Evolutionary conservation across 140 eudicot species (phyloP).

Genomic region (Senecio squalidus): DNA sequence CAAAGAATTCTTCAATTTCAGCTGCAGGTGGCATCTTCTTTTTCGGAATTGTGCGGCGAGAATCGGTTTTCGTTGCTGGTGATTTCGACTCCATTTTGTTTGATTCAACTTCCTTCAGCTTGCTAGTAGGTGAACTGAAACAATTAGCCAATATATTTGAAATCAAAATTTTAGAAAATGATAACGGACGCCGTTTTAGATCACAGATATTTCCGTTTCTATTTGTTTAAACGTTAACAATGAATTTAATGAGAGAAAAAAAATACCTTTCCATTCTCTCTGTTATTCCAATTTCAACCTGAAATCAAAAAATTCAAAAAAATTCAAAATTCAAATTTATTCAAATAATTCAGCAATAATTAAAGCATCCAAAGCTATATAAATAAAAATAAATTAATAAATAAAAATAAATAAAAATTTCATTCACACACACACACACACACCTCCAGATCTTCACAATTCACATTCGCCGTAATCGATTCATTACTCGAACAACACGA

Average conservation of each 20-base stretch:
- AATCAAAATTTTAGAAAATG: slow-evolving; percentile 6
- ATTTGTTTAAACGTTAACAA: slow-evolving; percentile 10
- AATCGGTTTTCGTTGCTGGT: slow-evolving; percentile 12
- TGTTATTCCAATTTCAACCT: slow-evolving; percentile 24
- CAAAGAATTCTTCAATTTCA: slow-evolving; percentile 73
- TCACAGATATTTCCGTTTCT: slow-evolving; percentile 12
- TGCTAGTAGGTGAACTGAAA: slow-evolving; percentile 36
- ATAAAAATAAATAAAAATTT: neutral
- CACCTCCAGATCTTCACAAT: slow-evolving; percentile 52
- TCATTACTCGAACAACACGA: slow-evolving; percentile 51
- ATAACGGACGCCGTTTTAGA: slow-evolving; percentile 27
- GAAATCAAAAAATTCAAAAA: slow-evolving; percentile 26
- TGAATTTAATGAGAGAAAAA: no score
- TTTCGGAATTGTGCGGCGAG: slow-evolving; percentile 27
- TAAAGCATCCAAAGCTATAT: no score
- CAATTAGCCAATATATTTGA: slow-evolving; percentile 10
- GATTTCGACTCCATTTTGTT: slow-evolving; percentile 27
- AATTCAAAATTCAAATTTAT: slow-evolving; percentile 12
- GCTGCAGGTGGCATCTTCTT: slow-evolving; percentile 54
- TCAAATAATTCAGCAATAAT: neutral
- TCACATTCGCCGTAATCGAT: slow-evolving; percentile 29
- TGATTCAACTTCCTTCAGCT: slow-evolving; percentile 23
- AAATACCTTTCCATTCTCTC: slow-evolving; percentile 15
- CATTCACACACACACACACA: neutral
- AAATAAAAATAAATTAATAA: neutral